Evolutionary conservation across 805 yeast species (phyloP).

Genomic region (Candida insectalens): DNA sequence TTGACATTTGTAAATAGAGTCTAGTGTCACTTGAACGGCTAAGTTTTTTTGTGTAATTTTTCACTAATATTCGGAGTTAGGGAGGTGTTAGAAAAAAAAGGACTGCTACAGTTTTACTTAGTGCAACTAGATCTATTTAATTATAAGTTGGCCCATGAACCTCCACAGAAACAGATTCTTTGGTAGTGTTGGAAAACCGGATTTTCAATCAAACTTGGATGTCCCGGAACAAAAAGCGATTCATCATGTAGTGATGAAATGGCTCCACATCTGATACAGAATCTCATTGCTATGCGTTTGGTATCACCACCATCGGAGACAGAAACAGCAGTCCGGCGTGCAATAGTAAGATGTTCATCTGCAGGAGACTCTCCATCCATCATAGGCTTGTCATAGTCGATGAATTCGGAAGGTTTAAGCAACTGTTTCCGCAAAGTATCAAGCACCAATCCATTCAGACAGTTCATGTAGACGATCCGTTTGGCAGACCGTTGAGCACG

Average conservation of each 20-base stretch:
- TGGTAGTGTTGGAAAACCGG: slow-evolving; percentile 33
- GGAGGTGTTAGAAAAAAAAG: too few species aligned
- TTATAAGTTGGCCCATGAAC: slow-evolving; percentile 51
- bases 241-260: slow-evolving; percentile 28
- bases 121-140: not conserved
- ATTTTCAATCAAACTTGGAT: slow-evolving; percentile 17
- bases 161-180: slow-evolving; percentile 71
- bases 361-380: slow-evolving; percentile 1
- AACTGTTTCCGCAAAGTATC: slow-evolving; percentile 25
- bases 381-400: slow-evolving; percentile 4
- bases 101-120: not conserved
- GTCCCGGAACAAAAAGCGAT: slow-evolving; percentile 21
- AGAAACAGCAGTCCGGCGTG: not conserved
- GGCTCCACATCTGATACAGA: slow-evolving; percentile 26
- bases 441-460: slow-evolving; percentile 19
- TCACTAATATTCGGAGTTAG: too few species aligned
- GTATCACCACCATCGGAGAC: slow-evolving; percentile 1
- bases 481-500: slow-evolving; percentile 7
- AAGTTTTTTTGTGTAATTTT: too few species aligned
- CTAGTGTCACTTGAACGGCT: too few species aligned
- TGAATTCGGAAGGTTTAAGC: slow-evolving; percentile 18
- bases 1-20: too few species aligned
- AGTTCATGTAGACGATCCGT: slow-evolving; percentile 12
- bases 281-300: slow-evolving; percentile 16
- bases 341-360: not conserved